phyloP scores from a whole-genome alignment of 768 basidiomycete species.

The Leccinum aurantiacum region DNA sequence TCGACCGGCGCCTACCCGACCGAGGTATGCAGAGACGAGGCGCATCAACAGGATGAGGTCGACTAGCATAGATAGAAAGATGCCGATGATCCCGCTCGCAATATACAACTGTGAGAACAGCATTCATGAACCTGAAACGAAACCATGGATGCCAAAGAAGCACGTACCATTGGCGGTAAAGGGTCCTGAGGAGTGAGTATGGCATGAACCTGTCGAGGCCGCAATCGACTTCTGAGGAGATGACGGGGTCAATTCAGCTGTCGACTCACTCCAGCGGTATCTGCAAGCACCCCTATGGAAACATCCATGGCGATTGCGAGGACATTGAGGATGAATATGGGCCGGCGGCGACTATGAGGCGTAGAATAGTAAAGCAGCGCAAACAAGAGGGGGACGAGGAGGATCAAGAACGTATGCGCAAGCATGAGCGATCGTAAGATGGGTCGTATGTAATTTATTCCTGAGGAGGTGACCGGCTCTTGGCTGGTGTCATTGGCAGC shows the following conservation, averaged over 20 bases:
- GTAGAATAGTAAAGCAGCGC: constrained; percentile 34
- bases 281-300: constrained; percentile 21
- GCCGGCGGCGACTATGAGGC: constrained; percentile 20
- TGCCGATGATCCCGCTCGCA: constrained; percentile 32
- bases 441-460: neutral
- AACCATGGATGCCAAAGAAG: neutral
- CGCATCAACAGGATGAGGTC: constrained; percentile 32
- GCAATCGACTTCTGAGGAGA: neutral
- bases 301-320: constrained; percentile 23
- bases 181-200: constrained; percentile 25
- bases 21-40: constrained; percentile 25
- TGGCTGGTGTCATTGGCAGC: neutral
- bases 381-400: constrained; percentile 32
- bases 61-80: constrained; percentile 30
- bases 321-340: constrained; percentile 33
- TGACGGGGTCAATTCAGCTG: neutral
- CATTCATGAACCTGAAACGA: neutral
- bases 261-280: constrained; percentile 20
- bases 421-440: constrained; percentile 22
- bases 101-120: constrained; percentile 20
- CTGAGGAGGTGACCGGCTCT: neutral
- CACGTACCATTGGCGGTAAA: constrained; percentile 22
- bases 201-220: constrained; percentile 24
- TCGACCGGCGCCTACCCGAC: constrained; percentile 11
- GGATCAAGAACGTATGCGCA: constrained; percentile 30